Evolutionary conservation across 768 basidiomycete genomes (phyloP).

Genomic region (Agaricus subrufescens): DNA sequence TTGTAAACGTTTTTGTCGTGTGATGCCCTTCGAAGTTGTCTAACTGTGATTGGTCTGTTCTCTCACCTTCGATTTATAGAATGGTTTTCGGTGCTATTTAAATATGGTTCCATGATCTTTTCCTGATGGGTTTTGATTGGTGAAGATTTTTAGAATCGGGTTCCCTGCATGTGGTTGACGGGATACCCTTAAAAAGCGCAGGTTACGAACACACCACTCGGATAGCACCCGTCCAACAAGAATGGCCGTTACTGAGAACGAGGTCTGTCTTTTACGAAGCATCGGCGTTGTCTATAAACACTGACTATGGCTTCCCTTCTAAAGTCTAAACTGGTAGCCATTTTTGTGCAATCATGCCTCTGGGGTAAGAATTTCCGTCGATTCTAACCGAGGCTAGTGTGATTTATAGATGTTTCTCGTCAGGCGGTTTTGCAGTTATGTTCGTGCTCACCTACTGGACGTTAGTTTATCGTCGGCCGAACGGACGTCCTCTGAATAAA

Average conservation of each 20-base stretch:
- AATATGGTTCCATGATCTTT: neutral
- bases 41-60: neutral
- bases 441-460: constrained; percentile 26
- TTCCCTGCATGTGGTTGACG: neutral
- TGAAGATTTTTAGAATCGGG: neutral
- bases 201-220: neutral
- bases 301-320: neutral
- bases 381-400: neutral
- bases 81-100: constrained; percentile 5
- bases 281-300: neutral
- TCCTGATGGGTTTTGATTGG: neutral
- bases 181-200: neutral
- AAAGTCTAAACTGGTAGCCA: constrained; percentile 21
- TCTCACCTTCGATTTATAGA: neutral
- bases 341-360: constrained; percentile 22
- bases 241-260: constrained; percentile 13
- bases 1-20: neutral
- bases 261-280: constrained; percentile 8
- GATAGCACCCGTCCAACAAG: neutral
- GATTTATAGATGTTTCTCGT: neutral
- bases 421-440: constrained; percentile 25
- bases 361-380: constrained; percentile 15
- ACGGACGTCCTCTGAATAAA: constrained; percentile 21
- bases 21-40: neutral
- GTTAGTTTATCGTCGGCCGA: constrained; percentile 20